Evolutionary conservation across 2,329 filamentous ascomycete species (phyloP).

Genomic region (Aspergillus costaricaensis): DNA sequence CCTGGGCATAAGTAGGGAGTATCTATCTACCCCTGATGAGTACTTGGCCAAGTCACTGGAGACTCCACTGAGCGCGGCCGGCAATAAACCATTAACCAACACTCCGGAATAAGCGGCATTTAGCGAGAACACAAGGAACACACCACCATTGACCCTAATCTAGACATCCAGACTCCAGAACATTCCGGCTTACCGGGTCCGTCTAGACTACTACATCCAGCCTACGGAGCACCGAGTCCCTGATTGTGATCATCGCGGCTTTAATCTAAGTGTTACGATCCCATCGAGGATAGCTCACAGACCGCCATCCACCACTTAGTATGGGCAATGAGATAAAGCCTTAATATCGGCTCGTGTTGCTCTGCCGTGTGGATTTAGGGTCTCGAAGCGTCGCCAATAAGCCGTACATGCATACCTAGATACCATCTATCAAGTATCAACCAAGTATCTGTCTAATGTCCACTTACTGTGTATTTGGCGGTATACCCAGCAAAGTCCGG

Average conservation of each 20-base stretch:
- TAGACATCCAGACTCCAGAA: not conserved
- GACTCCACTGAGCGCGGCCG: not conserved
- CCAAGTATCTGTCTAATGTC: not conserved
- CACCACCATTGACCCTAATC: not conserved
- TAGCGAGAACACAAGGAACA: not conserved
- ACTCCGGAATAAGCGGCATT: not conserved
- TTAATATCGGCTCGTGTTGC: not conserved
- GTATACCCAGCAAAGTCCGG: not conserved
- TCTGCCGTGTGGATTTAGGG: not conserved
- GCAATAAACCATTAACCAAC: not conserved
- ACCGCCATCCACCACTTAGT: not conserved
- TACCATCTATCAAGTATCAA: too few relatives aligned
- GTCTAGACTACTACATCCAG: not conserved
- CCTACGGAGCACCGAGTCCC: conserved; percentile 1
- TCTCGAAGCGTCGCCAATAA: not conserved
- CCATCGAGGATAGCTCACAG: not conserved
- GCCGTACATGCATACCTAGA: not conserved
- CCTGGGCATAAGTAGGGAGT: not conserved
- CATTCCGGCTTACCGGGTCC: not conserved
- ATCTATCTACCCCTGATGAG: not conserved
- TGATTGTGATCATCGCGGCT: conserved; percentile 5
- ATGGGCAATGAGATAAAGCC: not conserved
- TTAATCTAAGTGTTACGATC: not conserved
- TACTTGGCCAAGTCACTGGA: not conserved
- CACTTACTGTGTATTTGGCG: too few relatives aligned